Conservation (phyloP, 2,329 filamentous ascomycete species). For the Colletotrichum sp. region DNA sequence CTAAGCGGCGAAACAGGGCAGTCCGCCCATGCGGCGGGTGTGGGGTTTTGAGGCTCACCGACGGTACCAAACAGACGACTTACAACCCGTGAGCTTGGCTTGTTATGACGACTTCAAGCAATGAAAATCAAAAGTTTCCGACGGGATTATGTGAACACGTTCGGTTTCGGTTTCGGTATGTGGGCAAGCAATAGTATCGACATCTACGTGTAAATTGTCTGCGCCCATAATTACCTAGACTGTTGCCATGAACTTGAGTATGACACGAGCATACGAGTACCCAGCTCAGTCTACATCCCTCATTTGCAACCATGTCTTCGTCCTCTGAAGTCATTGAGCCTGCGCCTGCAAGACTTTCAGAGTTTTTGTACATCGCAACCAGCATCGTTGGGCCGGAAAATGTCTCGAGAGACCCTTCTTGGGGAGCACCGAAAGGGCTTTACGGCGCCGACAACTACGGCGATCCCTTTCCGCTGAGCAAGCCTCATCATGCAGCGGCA, state of each 20-base stretch:
- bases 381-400: not conserved
- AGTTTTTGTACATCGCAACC: not conserved
- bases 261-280: not conserved
- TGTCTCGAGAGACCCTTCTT: not conserved
- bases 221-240: not conserved
- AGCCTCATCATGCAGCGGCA: not conserved
- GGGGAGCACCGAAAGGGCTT: not conserved
- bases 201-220: not conserved
- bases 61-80: not conserved
- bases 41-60: not conserved
- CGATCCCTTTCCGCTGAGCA: not conserved
- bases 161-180: not conserved
- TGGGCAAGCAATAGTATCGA: not conserved
- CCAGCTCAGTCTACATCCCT: not conserved
- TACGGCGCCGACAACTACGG: not conserved
- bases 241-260: not conserved
- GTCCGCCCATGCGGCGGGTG: not conserved
- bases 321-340: accelerated
- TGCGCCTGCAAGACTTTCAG: not conserved
- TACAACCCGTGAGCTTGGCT: not conserved
- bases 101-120: not conserved
- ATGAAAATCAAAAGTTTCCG: not conserved
- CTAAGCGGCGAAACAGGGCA: not conserved
- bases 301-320: not conserved
- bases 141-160: not conserved